phyloP scores from a whole-genome alignment of 2,329 filamentous ascomycete species.

The Phialophora expanda region DNA sequence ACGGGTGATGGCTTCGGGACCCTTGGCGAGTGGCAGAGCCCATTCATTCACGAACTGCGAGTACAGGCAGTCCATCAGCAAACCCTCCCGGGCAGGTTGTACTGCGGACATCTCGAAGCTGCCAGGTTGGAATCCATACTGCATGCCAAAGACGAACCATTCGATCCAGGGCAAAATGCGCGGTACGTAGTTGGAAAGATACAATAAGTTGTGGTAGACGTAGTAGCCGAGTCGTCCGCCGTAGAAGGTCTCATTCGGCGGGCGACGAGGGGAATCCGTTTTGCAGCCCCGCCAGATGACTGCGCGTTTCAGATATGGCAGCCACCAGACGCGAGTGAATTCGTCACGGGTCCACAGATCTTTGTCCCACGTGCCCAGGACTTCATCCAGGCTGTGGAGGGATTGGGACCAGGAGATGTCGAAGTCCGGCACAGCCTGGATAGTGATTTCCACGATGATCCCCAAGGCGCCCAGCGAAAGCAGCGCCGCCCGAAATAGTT shows the following conservation, averaged over 20 bases:
- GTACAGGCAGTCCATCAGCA: conserved; percentile 97
- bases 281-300: conserved; percentile 90
- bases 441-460: conserved; percentile 87
- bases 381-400: conserved; percentile 70
- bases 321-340: conserved; percentile 96
- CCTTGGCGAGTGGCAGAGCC: conserved; percentile 84
- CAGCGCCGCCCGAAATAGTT: conserved; percentile 86
- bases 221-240: conserved; percentile 82
- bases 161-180: conserved; percentile 84
- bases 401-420: conserved; percentile 87
- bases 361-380: conserved; percentile 73
- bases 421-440: conserved; percentile 78
- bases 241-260: conserved; percentile 75
- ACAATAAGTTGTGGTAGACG: conserved; percentile 89
- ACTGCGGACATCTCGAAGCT: conserved; percentile 73
- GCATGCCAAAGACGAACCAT: conserved; percentile 96
- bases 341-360: conserved; percentile 82
- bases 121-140: conserved; percentile 81
- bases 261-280: conserved; percentile 65
- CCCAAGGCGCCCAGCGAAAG: conserved; percentile 88
- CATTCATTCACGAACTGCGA: conserved; percentile 99
- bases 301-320: conserved; percentile 85
- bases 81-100: conserved; percentile 76
- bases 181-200: conserved; percentile 76
- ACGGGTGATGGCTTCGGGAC: conserved; percentile 82